Base-by-base conservation (phyloP, 2,329 filamentous ascomycete genomes). In the Colletotrichum spinosum region DNA sequence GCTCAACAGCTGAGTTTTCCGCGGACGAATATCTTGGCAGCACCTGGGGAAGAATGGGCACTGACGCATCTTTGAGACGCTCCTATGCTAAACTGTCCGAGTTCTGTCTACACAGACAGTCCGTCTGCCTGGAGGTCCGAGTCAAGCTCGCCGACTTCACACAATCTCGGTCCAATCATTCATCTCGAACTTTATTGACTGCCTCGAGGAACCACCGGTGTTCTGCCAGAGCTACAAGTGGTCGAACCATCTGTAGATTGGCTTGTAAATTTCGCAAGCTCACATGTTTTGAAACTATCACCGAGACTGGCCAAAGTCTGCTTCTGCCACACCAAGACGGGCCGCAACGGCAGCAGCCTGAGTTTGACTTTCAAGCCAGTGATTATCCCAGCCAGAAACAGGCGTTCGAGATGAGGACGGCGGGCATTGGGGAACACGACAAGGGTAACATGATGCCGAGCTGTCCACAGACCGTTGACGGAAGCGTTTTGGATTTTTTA, bases 341-440 rank as follows among this genome's bases (percentile, higher is more conserved):
- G 13, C 38, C 9, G 48, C 39, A 33, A 35, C 11, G 13, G 45
- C 8, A n/a, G 8, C 42, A 33, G 56, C 62, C 57, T 65, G 51
- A 53, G 45, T 53, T 62, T 65, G 6, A 10, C 55, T 49, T 37
- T 39, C 34, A 55, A 11, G 51, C 25, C 38, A 45, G 39, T 35
- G 39, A 48, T 25, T 34, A 55, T 44, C 56, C 56, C 46, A n/a
- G 55, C 9, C 15, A 49, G 17, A 48, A 13, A 11, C 54, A 15
- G 46, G 15, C 10, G 35, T 58, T 33, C 46, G 17, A 51, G 34
- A n/a, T 39, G 25, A 33, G 12, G 12, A 33, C 38, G 37, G 34
- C 45, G 17, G 44, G 25, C 4, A 25, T 25, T 4, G 25, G 25
- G 25, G 25, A 25, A 25, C 25, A 25, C 25, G 25, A 25, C 25